Percentiles rank a stretch among this genome's conserved stretches.
These are phyloP conservation scores for Penicillium sp. DNA, from an alignment of 2,329 filamentous ascomycete genomes.

Conservation along the genomic window DNA sequence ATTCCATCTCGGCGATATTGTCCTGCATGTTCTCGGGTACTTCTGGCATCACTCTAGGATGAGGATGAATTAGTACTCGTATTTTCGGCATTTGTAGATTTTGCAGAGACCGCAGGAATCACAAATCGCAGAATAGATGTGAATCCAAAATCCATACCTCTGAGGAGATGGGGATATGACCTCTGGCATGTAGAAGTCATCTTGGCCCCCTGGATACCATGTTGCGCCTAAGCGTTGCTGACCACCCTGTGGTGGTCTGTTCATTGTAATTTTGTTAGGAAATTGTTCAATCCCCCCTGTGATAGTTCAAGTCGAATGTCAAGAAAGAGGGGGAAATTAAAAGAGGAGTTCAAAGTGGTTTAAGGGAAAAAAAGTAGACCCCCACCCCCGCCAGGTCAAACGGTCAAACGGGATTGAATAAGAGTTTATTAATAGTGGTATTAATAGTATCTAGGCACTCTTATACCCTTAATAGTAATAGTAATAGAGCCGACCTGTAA, in stretches of 20 bases:
- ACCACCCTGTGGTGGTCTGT: slow-evolving; percentile 40
- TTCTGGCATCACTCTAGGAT: slow-evolving; percentile 80
- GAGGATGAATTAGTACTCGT: slow-evolving; percentile 25
- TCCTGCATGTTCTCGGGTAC: slow-evolving; percentile 96
- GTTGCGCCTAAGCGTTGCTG: slow-evolving; percentile 57
- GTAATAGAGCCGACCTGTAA: background rate
- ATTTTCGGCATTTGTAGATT: slow-evolving; percentile 19
- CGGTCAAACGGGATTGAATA: background rate
- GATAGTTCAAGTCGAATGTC: background rate
- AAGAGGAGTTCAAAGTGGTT: background rate
- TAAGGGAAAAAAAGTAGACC: background rate
- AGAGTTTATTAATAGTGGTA: background rate
- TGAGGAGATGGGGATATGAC: slow-evolving; percentile 69
- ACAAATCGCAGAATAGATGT: background rate
- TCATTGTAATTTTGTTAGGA: slow-evolving; percentile 27
- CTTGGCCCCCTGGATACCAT: slow-evolving; percentile 65
- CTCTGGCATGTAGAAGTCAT: slow-evolving; percentile 70
- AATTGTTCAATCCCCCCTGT: background rate
- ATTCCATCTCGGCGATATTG: slow-evolving; percentile 85
- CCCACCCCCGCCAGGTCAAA: slow-evolving; percentile 3
- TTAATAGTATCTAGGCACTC: background rate
- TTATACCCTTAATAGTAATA: background rate
- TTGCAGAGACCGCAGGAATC: background rate
- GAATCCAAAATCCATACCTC: slow-evolving; percentile 48
- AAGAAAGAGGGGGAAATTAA: slow-evolving; percentile 5